Conservation (phyloP, 2,329 filamentous ascomycete species). For the Colletotrichum tropicale region DNA sequence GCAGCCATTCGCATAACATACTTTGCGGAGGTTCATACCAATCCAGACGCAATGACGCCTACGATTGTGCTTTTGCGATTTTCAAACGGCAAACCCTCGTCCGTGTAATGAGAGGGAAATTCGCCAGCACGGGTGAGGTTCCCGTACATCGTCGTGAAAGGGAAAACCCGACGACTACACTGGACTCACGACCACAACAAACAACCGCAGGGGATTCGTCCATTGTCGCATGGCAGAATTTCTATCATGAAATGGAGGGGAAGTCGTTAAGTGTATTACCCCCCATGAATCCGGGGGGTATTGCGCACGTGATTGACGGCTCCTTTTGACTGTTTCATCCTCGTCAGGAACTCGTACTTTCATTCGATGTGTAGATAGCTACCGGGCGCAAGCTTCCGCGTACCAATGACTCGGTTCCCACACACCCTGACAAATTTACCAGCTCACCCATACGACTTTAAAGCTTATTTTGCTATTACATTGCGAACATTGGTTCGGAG, state of each 20-base stretch:
- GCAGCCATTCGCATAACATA: too few relatives aligned
- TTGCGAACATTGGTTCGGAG: accelerated
- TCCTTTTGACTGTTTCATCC: background rate
- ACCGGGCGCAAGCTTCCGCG: background rate
- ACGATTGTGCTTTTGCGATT: conserved; percentile 2
- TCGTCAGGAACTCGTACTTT: background rate
- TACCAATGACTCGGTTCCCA: background rate
- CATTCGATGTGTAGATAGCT: background rate
- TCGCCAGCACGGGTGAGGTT: background rate
- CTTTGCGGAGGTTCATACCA: background rate
- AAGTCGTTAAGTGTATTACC: background rate
- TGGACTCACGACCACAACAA: background rate
- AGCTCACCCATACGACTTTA: background rate
- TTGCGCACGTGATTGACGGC: background rate
- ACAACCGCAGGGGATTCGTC: too few relatives aligned
- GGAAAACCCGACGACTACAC: background rate
- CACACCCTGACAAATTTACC: background rate
- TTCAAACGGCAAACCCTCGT: background rate
- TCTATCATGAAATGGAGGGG: background rate
- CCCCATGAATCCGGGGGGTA: background rate
- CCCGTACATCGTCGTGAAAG: background rate
- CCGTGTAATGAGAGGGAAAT: background rate
- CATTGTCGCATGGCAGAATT: background rate
- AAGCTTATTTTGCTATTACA: background rate
- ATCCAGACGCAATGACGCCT: background rate